A percentile compares a stretch with the other conserved stretches of the same genome.
phyloP scores from a whole-genome alignment of 495 filamentous ascomycete genomes.

The Venustampulla echinocandica region DNA sequence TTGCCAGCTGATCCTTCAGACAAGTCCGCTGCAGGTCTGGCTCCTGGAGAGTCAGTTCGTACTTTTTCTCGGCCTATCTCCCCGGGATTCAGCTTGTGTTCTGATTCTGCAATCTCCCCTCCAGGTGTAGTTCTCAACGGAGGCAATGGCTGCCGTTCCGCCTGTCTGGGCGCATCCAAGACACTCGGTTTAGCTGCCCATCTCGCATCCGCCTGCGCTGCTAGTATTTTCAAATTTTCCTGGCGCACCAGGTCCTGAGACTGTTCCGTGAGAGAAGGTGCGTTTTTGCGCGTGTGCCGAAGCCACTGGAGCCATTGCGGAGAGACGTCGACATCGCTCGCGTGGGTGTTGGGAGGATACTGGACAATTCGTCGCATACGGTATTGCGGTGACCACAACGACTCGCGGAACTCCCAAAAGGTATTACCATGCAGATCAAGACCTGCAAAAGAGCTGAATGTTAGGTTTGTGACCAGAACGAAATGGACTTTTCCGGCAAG shows the following conservation, averaged over 20 bases:
- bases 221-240: conserved; percentile 61
- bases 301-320: conserved; percentile 98
- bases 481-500: background rate
- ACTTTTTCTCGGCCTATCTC: background rate
- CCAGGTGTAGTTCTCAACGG: background rate
- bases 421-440: conserved; percentile 83
- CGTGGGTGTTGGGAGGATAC: background rate
- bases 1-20: conserved; percentile 12
- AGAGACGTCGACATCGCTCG: conserved; percentile 24
- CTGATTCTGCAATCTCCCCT: background rate
- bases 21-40: conserved; percentile 1
- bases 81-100: background rate
- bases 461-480: background rate
- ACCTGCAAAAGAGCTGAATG: conserved; percentile 38
- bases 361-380: conserved; percentile 54
- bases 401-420: conserved; percentile 84
- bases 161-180: conserved; percentile 45
- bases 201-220: conserved; percentile 69
- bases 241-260: conserved; percentile 57
- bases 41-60: background rate
- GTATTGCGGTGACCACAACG: conserved; percentile 40
- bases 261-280: conserved; percentile 73
- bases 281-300: conserved; percentile 60
- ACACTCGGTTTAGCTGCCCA: conserved; percentile 68
- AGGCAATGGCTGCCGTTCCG: conserved; percentile 30